phyloP scores from a whole-genome alignment of 176 grass and related monocot genomes.

The Canna indica region DNA sequence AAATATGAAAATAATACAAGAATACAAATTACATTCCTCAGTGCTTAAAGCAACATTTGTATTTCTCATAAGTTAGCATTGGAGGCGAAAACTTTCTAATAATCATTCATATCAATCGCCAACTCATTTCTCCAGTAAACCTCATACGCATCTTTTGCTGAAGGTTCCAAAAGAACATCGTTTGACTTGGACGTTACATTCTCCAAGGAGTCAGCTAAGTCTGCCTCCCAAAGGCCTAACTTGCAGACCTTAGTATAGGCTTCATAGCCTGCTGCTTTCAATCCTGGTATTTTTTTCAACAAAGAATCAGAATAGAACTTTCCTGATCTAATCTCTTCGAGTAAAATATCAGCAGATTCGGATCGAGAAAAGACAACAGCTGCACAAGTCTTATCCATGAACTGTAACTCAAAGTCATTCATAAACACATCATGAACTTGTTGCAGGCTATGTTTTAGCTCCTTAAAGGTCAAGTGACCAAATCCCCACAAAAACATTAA shows the following conservation, averaged over 20 bases:
- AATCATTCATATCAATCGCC: constrained; percentile 54
- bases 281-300: constrained; percentile 39
- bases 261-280: constrained; percentile 56
- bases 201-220: constrained; percentile 66
- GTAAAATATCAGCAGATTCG: constrained; percentile 36
- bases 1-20: no score
- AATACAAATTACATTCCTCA: no score
- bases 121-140: constrained; percentile 46
- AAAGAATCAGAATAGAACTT: constrained; percentile 22
- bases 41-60: no score
- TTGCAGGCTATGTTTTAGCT: constrained; percentile 45
- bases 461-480: constrained; percentile 17
- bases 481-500: constrained; percentile 79
- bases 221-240: constrained; percentile 64
- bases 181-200: constrained; percentile 27
- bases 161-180: not conserved
- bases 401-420: constrained; percentile 57
- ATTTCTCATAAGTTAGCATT: no score
- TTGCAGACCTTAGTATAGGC: constrained; percentile 67
- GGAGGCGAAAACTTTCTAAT: constrained; percentile 8
- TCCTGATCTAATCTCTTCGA: constrained; percentile 41
- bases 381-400: constrained; percentile 62
- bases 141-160: constrained; percentile 30
- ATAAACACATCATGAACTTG: constrained; percentile 42
- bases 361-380: constrained; percentile 46